Evolutionary conservation across 768 basidiomycete genomes (phyloP), one percentile per base, ranked within the genome.

Genomic region (Psilocybe cubensis): DNA sequence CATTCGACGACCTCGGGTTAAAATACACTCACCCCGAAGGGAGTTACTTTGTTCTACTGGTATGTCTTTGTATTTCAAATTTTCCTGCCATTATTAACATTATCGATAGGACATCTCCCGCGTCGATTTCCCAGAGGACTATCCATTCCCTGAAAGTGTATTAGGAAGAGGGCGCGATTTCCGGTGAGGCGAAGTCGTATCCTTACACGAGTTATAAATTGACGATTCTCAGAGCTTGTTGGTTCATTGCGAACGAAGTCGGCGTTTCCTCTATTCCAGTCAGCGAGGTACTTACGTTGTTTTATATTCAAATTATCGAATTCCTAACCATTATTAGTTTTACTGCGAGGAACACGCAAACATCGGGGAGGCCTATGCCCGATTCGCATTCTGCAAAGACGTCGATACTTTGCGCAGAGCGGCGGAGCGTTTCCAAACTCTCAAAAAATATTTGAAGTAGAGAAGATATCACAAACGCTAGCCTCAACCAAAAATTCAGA

Each of bases 301-400:
- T 23, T 23, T 35, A 42, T 28, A 43, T 1, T 46, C 52, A n/a
- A n/a, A 2, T 33, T 23, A 23, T 20, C 52, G 47, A 14, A 59
- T 67, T 40, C 61, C 44, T 56, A 48, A 54, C 38, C 51, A 23
- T 45, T 58, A 25, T 31, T 57, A 96, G 92, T 98, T 98, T 74
- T 98, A 96, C 74, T 94, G 93, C 67, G 81, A 87, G 63, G 91
- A 93, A 55, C 96, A 98, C 68, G 81, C 86, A 24, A 73, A 74
- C 56, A 92, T 97, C 53, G 96, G 96, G 24, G 95, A 96, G 71
- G 87, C 79, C 45, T 96, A 88, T 68, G 87, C 83, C 20, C 84
- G 94, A 54, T 98, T 98, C 70, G 89, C 95, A 1, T 95, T 97
- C 79, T 98, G 97, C 81, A 99, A 99, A 70, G 96, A 98, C 66